Percentiles rank a stretch among this genome's conserved stretches.
Conservation (phyloP, 2,329 filamentous ascomycete genomes). For the Fusarium brachygibbosum region DNA sequence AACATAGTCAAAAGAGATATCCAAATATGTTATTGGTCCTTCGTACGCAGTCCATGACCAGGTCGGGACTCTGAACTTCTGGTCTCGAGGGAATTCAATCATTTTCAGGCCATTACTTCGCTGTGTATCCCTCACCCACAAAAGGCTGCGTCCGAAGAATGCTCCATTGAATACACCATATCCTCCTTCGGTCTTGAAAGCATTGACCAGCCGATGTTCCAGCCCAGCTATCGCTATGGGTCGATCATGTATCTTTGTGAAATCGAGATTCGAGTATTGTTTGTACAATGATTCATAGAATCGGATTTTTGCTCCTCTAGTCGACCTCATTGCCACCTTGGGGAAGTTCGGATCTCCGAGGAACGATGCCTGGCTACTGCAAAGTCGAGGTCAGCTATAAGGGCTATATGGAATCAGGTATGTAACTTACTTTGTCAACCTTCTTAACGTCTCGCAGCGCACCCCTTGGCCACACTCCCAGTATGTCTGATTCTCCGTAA, state of each 20-base stretch:
- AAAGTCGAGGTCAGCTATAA: not conserved
- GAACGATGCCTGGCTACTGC: constrained; percentile 28
- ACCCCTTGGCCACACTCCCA: constrained; percentile 40
- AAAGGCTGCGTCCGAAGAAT: constrained; percentile 30
- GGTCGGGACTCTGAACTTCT: constrained; percentile 37
- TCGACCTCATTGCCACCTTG: not conserved
- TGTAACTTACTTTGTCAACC: constrained; percentile 35
- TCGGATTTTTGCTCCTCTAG: constrained; percentile 30
- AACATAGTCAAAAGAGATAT: constrained; percentile 38
- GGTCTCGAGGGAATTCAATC: constrained; percentile 11
- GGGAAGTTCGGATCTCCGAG: constrained; percentile 43
- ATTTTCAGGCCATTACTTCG: not conserved
- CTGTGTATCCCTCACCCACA: constrained; percentile 29
- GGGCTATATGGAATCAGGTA: rapidly evolving
- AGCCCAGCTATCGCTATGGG: constrained; percentile 41
- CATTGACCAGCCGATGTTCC: constrained; percentile 25
- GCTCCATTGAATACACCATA: constrained; percentile 36
- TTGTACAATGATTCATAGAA: constrained; percentile 37
- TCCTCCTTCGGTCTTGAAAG: constrained; percentile 32
- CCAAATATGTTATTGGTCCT: constrained; percentile 50
- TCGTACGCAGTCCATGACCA: constrained; percentile 57
- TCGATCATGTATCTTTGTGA: constrained; percentile 29
- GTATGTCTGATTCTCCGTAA: constrained; percentile 34
- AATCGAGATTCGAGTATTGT: constrained; percentile 32
- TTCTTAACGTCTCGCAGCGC: constrained; percentile 31